phyloP scores from a whole-genome alignment of 192 early-diverging fungal genomes.

The Chytriomyces sp. region DNA sequence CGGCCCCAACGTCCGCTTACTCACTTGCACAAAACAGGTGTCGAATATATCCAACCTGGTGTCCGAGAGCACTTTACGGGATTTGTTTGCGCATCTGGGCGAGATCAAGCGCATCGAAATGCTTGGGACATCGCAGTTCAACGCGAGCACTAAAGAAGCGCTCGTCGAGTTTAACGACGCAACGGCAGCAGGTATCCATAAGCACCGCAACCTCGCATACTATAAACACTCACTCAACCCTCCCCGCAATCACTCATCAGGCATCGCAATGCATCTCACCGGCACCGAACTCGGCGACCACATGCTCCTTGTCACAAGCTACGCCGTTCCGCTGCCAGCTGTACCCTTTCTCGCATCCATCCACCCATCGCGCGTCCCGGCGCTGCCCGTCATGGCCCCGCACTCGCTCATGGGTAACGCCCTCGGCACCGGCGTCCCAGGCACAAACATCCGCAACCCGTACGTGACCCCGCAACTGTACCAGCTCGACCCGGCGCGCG shows the following conservation, averaged over 20 bases:
- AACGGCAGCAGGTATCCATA: conserved; percentile 39
- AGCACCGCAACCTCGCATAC: neutral
- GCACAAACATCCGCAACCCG: conserved; percentile 44
- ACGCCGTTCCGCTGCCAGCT: conserved; percentile 17
- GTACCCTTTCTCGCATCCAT: conserved; percentile 8
- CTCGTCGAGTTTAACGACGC: conserved; percentile 63
- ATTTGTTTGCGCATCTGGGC: conserved; percentile 68
- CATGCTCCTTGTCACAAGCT: conserved; percentile 58
- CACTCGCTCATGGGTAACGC: conserved; percentile 50
- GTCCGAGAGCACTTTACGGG: conserved; percentile 54
- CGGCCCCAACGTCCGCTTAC: no score
- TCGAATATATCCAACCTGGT: conserved; percentile 70
- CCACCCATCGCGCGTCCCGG: conserved; percentile 22
- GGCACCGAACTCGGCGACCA: conserved; percentile 73
- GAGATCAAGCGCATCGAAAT: conserved; percentile 45
- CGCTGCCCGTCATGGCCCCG: conserved; percentile 47
- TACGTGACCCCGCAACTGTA: conserved; percentile 57
- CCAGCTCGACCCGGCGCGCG: conserved; percentile 67
- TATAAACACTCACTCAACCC: neutral
- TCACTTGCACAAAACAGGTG: conserved; percentile 45
- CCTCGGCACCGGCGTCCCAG: conserved; percentile 29
- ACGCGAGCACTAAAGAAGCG: conserved; percentile 58
- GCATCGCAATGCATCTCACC: conserved; percentile 65
- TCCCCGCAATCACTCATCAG: neutral
- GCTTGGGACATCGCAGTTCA: conserved; percentile 49